Base-by-base conservation (phyloP, 352 stramenopile genomes). In the Phytophthora cryptogea region DNA sequence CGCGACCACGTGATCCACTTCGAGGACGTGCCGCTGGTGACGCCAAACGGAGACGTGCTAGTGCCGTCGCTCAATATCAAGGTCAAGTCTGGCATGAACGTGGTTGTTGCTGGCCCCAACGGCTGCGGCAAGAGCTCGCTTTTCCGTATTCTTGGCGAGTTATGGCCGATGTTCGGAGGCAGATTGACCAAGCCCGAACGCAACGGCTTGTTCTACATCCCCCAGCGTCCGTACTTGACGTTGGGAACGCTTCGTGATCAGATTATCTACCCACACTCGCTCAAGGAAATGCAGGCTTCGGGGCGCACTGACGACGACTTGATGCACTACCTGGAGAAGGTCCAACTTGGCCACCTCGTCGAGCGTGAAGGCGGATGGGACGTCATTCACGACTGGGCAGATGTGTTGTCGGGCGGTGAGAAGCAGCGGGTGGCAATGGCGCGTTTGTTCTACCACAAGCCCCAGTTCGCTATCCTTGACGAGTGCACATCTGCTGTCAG, bases 361-460 rank as follows among this genome's bases (percentile, higher is more conserved):
- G 70, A 80, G 10, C 79, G 80, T 43, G 78, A 91, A 64, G 83
- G 85, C 33, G 84, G 83, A 20, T 91, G 84, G 75, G 86, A 94
- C 51, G 72, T 87, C 5, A 74, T 94, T 26, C 80, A 90, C 48
- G 85, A 97, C 60, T 97, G 90, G 90, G 74, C 82, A 1, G 86
- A 96, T 59, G 86, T 96, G 37, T 66, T 97, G 6, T 94, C 81
- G 4, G 87, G 91, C 14, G 90, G 89, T 14, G 89, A 97, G 74
- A 97, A 97, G 70, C 89, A 97, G 77, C 84, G 89, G 20, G 70
- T 97, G 26, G 89, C 89, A 26, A 95, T 97, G 77, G 89, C 88
- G 17, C 78, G 89, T 28, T 52, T 97, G 32, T 96, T 97, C 50
- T 96, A 92, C 77, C 88, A 96, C 75, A 88, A 87, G 55, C 89